Conservation (phyloP, 106 monocot species). For the Dioscorea zingiberensis region DNA sequence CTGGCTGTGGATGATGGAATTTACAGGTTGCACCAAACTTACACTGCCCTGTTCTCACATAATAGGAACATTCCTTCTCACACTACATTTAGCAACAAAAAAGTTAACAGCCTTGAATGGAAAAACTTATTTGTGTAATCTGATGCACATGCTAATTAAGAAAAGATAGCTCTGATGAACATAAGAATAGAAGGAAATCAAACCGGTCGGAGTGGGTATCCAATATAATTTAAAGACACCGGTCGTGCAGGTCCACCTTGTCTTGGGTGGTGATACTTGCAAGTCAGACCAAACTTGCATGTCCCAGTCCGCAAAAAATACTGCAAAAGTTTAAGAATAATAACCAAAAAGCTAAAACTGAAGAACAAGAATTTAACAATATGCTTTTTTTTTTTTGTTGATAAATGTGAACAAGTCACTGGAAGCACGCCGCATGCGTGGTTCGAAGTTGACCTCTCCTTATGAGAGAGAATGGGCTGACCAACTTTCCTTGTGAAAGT, state of each 20-base stretch:
- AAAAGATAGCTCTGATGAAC: neutral
- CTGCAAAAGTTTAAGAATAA: slow-evolving; percentile 35
- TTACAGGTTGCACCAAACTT: slow-evolving; percentile 91
- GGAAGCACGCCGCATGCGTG: too few species aligned
- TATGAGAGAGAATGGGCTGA: too few species aligned
- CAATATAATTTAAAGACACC: slow-evolving; percentile 45
- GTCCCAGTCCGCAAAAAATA: slow-evolving; percentile 85
- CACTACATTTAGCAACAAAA: slow-evolving; percentile 31
- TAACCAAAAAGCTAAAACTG: neutral
- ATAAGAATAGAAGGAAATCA: slow-evolving; percentile 11
- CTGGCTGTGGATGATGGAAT: slow-evolving; percentile 76
- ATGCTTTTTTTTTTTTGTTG: too few species aligned
- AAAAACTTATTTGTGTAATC: too few species aligned
- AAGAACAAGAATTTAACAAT: too few species aligned
- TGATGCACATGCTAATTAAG: neutral
- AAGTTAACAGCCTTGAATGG: too few species aligned
- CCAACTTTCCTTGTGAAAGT: too few species aligned
- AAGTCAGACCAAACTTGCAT: slow-evolving; percentile 90
- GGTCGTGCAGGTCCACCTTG: slow-evolving; percentile 35
- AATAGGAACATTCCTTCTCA: slow-evolving; percentile 81
- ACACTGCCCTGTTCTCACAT: slow-evolving; percentile 73
- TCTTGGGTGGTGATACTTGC: slow-evolving; percentile 94
- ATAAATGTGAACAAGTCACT: too few species aligned
- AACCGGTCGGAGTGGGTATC: slow-evolving; percentile 79
- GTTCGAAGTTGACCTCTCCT: too few species aligned